Conservation (phyloP, 73 alveolate genomes). For the Paramecium pentaurelia region DNA sequence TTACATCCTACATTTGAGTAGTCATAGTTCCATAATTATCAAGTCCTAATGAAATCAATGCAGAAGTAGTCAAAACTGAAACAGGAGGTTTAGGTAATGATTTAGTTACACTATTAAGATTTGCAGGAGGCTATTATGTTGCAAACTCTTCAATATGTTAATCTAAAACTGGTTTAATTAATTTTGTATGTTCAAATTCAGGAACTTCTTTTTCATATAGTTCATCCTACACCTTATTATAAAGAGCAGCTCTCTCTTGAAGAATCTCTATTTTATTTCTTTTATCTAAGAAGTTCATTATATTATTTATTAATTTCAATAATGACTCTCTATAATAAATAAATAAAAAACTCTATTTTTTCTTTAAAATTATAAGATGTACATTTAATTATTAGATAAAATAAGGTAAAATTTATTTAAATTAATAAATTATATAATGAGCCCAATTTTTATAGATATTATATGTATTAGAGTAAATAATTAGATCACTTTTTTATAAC, state of each 20-base stretch:
- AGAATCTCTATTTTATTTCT: slow-evolving; percentile 33
- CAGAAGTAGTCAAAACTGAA: slow-evolving; percentile 38
- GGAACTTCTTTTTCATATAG: slow-evolving; percentile 8
- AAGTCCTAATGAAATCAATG: slow-evolving; percentile 34
- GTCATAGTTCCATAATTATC: slow-evolving; percentile 41
- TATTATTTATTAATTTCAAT: background rate
- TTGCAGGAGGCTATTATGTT: background rate
- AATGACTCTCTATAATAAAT: background rate
- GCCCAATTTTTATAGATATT: too few relatives aligned
- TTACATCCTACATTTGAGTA: background rate
- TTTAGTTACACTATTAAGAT: background rate
- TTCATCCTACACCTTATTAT: slow-evolving; percentile 18
- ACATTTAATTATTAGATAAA: too few relatives aligned
- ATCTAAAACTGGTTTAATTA: background rate
- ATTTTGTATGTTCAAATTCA: background rate
- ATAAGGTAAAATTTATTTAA: too few relatives aligned
- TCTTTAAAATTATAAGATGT: too few relatives aligned
- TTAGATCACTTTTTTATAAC: too few relatives aligned
- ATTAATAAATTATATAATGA: too few relatives aligned
- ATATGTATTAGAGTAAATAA: too few relatives aligned
- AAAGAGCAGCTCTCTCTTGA: slow-evolving; percentile 35
- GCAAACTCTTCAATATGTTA: slow-evolving; percentile 16
- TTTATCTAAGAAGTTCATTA: slow-evolving; percentile 35
- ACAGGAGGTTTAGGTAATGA: slow-evolving; percentile 34
- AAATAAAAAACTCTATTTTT: background rate